These are phyloP conservation scores for Aspergillus saccharolyticus DNA, from an alignment of 495 filamentous ascomycete genomes.

Conservation along the genomic window DNA sequence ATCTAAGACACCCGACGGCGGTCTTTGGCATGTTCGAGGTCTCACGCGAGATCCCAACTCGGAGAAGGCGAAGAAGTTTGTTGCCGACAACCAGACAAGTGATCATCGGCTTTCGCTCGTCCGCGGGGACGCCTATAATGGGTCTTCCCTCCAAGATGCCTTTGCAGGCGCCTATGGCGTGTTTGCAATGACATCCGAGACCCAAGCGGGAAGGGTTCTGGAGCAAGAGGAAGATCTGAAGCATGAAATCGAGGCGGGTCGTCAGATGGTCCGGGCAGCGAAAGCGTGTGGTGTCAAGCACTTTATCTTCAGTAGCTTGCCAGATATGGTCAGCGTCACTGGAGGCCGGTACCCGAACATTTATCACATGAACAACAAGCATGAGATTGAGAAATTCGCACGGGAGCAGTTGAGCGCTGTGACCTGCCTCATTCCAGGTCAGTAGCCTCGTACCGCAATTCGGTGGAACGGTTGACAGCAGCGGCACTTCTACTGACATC, in stretches of 20 bases:
- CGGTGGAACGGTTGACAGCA: background rate
- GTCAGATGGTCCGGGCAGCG: slow-evolving; percentile 30
- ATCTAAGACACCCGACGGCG: slow-evolving; percentile 8
- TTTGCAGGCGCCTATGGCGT: slow-evolving; percentile 29
- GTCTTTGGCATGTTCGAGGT: slow-evolving; percentile 33
- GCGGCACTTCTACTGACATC: background rate
- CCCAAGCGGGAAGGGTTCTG: slow-evolving; percentile 2
- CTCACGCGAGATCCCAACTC: slow-evolving; percentile 39
- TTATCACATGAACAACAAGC: slow-evolving; percentile 20
- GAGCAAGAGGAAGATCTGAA: slow-evolving; percentile 24
- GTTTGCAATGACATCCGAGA: slow-evolving; percentile 32
- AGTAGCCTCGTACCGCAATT: background rate
- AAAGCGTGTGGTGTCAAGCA: slow-evolving; percentile 29
- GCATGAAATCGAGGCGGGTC: slow-evolving; percentile 26
- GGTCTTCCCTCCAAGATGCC: slow-evolving; percentile 20
- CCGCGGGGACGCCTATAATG: slow-evolving; percentile 20
- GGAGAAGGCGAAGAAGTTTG: background rate
- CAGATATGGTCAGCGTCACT: slow-evolving; percentile 15
- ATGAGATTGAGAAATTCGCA: slow-evolving; percentile 14
- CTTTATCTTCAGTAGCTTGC: slow-evolving; percentile 34
- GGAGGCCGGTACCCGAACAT: slow-evolving; percentile 12
- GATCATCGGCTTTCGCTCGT: background rate
- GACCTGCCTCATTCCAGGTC: slow-evolving; percentile 18
- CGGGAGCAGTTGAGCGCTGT: slow-evolving; percentile 8
- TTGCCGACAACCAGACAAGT: slow-evolving; percentile 3